Evolutionary conservation across 176 grass and related monocot genomes (phyloP).

Genomic region (Thinopyrum elongatum): DNA sequence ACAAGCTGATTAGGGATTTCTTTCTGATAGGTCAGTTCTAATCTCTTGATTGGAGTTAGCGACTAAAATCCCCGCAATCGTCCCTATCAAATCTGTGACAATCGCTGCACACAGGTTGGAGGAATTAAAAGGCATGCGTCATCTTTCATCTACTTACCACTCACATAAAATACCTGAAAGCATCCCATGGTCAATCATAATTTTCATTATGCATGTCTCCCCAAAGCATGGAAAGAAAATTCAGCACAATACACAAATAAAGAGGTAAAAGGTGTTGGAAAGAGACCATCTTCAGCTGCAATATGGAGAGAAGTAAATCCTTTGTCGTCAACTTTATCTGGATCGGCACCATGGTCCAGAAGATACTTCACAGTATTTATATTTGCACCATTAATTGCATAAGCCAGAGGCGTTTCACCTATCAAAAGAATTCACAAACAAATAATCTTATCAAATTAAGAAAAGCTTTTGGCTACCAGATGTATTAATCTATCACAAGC

Average conservation of each 20-base stretch:
- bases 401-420: constrained; percentile 18
- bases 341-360: constrained; percentile 11
- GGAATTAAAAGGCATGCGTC: too few relatives aligned
- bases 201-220: neutral
- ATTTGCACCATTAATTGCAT: constrained; percentile 18
- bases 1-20: too few relatives aligned
- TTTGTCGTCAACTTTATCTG: constrained; percentile 1
- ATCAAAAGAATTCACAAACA: neutral
- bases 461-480: neutral
- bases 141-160: too few relatives aligned
- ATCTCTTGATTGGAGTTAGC: too few relatives aligned
- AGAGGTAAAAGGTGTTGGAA: neutral
- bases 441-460: neutral
- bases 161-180: too few relatives aligned
- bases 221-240: neutral
- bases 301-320: constrained; percentile 29
- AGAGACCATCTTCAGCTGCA: neutral
- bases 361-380: neutral
- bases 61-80: too few relatives aligned
- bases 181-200: neutral
- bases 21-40: too few relatives aligned
- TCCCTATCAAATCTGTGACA: too few relatives aligned
- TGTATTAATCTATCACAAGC: neutral
- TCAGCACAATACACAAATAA: neutral
- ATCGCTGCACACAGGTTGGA: too few relatives aligned